These are phyloP conservation scores for Lasiosphaeria miniovina DNA, from an alignment of 495 filamentous ascomycete species.

Conservation along the genomic window DNA sequence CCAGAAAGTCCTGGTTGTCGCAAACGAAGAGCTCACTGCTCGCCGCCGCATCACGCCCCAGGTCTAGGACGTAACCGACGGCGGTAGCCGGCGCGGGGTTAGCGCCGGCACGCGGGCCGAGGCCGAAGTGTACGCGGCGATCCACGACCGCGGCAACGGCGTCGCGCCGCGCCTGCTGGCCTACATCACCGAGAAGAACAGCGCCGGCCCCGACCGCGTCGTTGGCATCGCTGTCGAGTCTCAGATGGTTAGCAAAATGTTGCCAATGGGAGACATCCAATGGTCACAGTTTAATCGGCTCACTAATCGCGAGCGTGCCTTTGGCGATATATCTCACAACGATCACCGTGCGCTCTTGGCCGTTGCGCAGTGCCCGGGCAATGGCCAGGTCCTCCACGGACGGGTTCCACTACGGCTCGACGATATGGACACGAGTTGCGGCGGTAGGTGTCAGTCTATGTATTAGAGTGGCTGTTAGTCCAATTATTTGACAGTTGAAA, in stretches of 20 bases:
- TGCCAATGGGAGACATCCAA: too few relatives aligned
- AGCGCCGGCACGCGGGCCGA: too few relatives aligned
- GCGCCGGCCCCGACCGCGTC: not conserved
- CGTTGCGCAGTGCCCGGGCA: conserved; percentile 44
- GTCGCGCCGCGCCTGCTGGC: not conserved
- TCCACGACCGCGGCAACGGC: conserved; percentile 1
- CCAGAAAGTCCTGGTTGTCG: too few relatives aligned
- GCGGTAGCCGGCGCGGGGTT: too few relatives aligned
- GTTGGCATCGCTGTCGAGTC: not conserved
- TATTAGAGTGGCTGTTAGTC: too few relatives aligned
- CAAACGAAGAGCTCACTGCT: too few relatives aligned
- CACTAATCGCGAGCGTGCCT: not conserved
- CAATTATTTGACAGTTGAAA: too few relatives aligned
- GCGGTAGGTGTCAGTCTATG: not conserved
- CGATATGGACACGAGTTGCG: conserved; percentile 45
- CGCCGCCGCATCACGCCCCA: not conserved
- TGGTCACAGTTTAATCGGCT: too few relatives aligned
- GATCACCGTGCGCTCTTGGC: conserved; percentile 27
- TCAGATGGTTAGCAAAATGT: too few relatives aligned
- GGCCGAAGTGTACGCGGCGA: not conserved
- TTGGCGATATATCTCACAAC: not conserved
- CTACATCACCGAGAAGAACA: not conserved
- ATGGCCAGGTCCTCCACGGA: conserved; percentile 53
- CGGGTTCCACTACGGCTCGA: conserved; percentile 58
- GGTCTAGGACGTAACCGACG: too few relatives aligned